Base-by-base conservation (phyloP, 306 rosid species). In the Cotoneaster glaucophyllus region DNA sequence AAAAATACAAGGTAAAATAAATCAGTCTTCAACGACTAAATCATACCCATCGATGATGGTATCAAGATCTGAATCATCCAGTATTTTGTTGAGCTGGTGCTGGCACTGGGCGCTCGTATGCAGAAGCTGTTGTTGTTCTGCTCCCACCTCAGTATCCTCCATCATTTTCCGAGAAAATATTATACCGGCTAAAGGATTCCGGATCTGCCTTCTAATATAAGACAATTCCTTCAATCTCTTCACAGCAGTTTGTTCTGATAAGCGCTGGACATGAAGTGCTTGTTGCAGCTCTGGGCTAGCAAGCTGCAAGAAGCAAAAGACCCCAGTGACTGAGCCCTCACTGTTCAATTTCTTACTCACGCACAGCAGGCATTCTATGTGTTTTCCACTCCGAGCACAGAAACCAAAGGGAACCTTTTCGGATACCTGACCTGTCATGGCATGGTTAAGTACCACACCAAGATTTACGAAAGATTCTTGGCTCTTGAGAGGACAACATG, bases 261-360 rank as follows among this genome's bases (percentile, higher is more conserved):
- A 74, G 67, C 89, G 92, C 79, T 92, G 99, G 85, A 90, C 80
- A 81, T 92, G 91, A 24, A 95, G 85, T 50, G 96, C 97, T 70
- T 86, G 89, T 78, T 92, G 97, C 85, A 92, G 85, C 88, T 95
- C 99, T 25, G 80, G 88, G 84, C 97, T 95, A 82, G 97, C 93
- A 66, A 92, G 86, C 84, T 92, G 99, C 93, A 95, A 82, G 88
- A 92, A 95, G 85, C 97, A 95, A 82, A 95, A 95, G 73, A 92
- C 81, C 56, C 99, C 97, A 19, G 97, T 92, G 79, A 90, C 87
- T 6, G 70, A 64, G 57, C 99, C 92, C 59, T 90, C 97, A 41
- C 83, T 43, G 56, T 95, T 93, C 83, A 89, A 67, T 81, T 92
- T 92, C 87, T 92, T 90, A 82, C 87, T 95, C 71, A 88, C 92